phyloP scores from a whole-genome alignment of 1,284 basidiomycete genomes.

The Boletus hoseneyae region DNA sequence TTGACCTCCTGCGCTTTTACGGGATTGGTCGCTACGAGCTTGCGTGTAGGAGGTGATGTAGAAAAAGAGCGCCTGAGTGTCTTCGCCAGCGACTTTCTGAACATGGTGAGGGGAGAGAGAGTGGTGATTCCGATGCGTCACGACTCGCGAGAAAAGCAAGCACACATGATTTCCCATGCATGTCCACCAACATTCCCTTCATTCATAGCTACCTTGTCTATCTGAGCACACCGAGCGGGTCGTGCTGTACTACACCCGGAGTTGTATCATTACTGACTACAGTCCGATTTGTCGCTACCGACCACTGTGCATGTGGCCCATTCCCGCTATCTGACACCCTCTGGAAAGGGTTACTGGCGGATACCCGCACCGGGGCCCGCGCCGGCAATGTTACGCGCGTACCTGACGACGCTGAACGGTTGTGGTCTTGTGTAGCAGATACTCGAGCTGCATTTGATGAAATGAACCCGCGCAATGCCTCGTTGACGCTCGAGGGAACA shows the following conservation, averaged over 20 bases:
- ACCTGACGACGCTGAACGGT: conserved; percentile 48
- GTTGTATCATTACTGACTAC: conserved; percentile 33
- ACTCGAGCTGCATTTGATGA: conserved; percentile 18
- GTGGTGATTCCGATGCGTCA: conserved; percentile 12
- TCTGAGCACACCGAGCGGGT: conserved; percentile 61
- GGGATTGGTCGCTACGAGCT: conserved; percentile 73
- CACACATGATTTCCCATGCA: conserved; percentile 27
- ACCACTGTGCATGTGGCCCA: conserved; percentile 2
- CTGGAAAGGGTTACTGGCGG: conserved; percentile 29
- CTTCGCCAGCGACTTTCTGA: conserved; percentile 38
- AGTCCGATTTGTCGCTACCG: conserved; percentile 18
- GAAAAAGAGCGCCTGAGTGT: conserved; percentile 57
- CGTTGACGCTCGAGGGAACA: conserved; percentile 21
- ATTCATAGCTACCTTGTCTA: conserved; percentile 15
- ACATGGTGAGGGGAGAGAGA: conserved; percentile 20
- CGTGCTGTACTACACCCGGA: conserved; percentile 38
- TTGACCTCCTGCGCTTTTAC: conserved; percentile 82
- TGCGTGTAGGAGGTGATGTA: conserved; percentile 53
- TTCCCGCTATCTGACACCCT: conserved; percentile 17
- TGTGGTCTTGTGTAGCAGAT: conserved; percentile 50
- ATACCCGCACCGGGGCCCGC: conserved; percentile 29
- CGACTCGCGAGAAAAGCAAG: conserved; percentile 9
- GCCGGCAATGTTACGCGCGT: conserved; percentile 16
- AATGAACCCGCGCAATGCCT: conserved; percentile 21
- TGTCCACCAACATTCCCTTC: conserved; percentile 3